Conservation (phyloP, 768 basidiomycete genomes). For the Tylopilus sp. region DNA sequence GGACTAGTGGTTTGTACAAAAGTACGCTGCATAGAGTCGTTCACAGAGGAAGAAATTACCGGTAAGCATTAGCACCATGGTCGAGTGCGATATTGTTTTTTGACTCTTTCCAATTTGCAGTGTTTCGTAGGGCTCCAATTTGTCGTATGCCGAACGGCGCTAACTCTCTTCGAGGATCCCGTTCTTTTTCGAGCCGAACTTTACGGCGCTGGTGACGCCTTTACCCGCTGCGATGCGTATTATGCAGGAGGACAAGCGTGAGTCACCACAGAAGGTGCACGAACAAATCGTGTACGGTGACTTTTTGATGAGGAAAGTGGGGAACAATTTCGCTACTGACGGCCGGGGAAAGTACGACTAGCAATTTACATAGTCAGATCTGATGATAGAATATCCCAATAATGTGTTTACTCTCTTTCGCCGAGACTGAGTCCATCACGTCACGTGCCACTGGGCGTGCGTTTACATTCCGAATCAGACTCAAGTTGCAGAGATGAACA, state of each 20-base stretch:
- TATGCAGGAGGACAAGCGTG: neutral
- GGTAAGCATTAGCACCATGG: slow-evolving; percentile 22
- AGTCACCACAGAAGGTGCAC: slow-evolving; percentile 32
- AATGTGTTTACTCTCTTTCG: neutral
- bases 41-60: slow-evolving; percentile 70
- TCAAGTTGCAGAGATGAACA: slow-evolving; percentile 12
- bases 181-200: slow-evolving; percentile 94
- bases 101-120: slow-evolving; percentile 34
- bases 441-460: slow-evolving; percentile 26
- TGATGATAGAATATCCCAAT: neutral
- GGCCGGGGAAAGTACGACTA: slow-evolving; percentile 34
- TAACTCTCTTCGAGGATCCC: slow-evolving; percentile 56
- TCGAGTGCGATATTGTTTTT: neutral
- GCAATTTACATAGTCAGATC: neutral
- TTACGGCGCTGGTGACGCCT: slow-evolving; percentile 65
- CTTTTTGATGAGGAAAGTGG: slow-evolving; percentile 71
- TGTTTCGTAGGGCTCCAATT: slow-evolving; percentile 56
- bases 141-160: neutral
- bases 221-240: slow-evolving; percentile 56
- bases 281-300: slow-evolving; percentile 70
- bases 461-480: neutral
- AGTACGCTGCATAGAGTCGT: slow-evolving; percentile 90
- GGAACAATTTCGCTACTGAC: slow-evolving; percentile 59
- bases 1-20: slow-evolving; percentile 84
- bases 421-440: neutral